phyloP scores from a whole-genome alignment of 441 rosid genomes.

The Cnidoscolus chayamansa region DNA sequence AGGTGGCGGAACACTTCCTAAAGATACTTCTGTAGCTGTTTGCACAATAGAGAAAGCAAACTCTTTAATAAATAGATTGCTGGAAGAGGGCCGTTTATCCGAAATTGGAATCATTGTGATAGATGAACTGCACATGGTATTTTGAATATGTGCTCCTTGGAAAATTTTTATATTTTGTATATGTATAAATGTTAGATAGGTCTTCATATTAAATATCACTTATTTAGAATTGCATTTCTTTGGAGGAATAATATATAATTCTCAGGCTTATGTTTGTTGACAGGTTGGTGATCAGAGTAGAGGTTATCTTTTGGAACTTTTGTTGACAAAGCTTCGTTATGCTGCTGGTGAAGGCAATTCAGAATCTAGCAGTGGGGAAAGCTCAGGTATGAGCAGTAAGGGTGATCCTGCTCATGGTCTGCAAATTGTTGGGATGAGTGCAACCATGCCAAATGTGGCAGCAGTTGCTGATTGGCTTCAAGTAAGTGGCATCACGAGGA shows the following conservation, averaged over 20 bases:
- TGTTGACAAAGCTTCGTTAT: conserved; percentile 96
- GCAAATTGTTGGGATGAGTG: conserved; percentile 99
- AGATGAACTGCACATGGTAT: conserved; percentile 99
- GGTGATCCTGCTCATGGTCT: conserved; percentile 75
- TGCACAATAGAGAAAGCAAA: conserved; percentile 99
- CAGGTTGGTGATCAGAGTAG: conserved; percentile 97
- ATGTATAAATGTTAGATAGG: neutral
- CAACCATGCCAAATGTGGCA: conserved; percentile 97
- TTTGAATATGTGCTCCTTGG: conserved; percentile 15
- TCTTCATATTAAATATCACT: neutral
- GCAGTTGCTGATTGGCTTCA: conserved; percentile 99
- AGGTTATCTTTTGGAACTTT: conserved; percentile 96
- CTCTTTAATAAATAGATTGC: conserved; percentile 76
- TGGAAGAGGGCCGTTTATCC: conserved; percentile 94
- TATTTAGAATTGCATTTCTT: neutral
- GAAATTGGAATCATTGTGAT: conserved; percentile 95
- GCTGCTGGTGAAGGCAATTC: conserved; percentile 93
- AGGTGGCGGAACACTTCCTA: conserved; percentile 97
- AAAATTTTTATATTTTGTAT: neutral
- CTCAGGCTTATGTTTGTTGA: conserved; percentile 30
- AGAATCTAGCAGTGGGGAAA: conserved; percentile 81
- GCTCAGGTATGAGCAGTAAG: conserved; percentile 83
- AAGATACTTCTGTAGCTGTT: conserved; percentile 94
- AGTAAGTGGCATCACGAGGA: conserved; percentile 45
- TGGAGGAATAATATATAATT: conserved; percentile 14